Percentiles rank a stretch among this genome's conserved stretches.
These are phyloP conservation scores for Psophocarpus tetragonolobus DNA, from an alignment of 306 rosid genomes.

Conservation along the genomic window DNA sequence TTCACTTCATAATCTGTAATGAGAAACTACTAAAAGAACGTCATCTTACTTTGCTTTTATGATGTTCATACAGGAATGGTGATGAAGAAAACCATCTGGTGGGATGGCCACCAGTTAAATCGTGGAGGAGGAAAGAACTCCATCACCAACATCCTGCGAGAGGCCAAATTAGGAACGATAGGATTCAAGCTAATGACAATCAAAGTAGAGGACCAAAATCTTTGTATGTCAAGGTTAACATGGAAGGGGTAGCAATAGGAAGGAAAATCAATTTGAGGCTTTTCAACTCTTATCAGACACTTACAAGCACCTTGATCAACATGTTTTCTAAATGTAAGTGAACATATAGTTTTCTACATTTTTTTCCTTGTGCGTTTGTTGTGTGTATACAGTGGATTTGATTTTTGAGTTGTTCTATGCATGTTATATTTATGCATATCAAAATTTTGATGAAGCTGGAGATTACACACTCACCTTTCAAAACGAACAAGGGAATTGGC, in stretches of 20 bases:
- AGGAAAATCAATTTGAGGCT: slow-evolving; percentile 71
- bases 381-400: slow-evolving; percentile 11
- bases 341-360: not conserved
- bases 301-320: slow-evolving; percentile 47
- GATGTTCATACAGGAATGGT: slow-evolving; percentile 28
- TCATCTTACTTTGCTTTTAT: not conserved
- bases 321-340: slow-evolving; percentile 67
- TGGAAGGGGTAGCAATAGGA: slow-evolving; percentile 74
- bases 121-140: slow-evolving; percentile 67
- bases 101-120: slow-evolving; percentile 94
- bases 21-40: not conserved
- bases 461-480: slow-evolving; percentile 58
- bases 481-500: slow-evolving; percentile 72
- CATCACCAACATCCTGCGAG: slow-evolving; percentile 41
- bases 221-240: slow-evolving; percentile 73
- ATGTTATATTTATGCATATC: slow-evolving; percentile 36
- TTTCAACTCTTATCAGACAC: slow-evolving; percentile 56
- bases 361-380: not conserved
- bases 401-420: slow-evolving; percentile 1
- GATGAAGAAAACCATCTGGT: slow-evolving; percentile 49
- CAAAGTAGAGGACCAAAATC: slow-evolving; percentile 43
- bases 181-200: slow-evolving; percentile 29
- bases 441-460: slow-evolving; percentile 33
- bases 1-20: no score
- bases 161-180: slow-evolving; percentile 27